phyloP scores from a whole-genome alignment of 371 early-diverging fungal genomes.

The Actinomortierella wolfii region DNA sequence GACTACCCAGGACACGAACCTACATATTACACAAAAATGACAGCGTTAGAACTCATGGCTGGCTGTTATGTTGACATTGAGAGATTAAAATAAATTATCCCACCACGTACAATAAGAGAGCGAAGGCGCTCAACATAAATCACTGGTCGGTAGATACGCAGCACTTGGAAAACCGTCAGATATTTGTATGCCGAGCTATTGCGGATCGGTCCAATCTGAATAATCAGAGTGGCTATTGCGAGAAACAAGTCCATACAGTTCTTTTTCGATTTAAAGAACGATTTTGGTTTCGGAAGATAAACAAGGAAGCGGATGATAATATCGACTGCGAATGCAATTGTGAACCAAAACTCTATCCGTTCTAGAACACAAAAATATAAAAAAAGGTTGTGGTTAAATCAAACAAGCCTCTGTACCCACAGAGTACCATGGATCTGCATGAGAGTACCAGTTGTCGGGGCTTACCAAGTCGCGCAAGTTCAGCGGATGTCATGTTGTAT shows the following conservation, averaged over 20 bases:
- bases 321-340: slow-evolving; percentile 60
- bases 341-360: slow-evolving; percentile 55
- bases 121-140: slow-evolving; percentile 61
- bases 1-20: slow-evolving; percentile 63
- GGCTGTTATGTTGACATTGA: too few species aligned
- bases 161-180: slow-evolving; percentile 65
- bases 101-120: slow-evolving; percentile 52
- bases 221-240: slow-evolving; percentile 56
- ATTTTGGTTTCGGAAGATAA: slow-evolving; percentile 43
- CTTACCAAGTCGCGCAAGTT: slow-evolving; percentile 45
- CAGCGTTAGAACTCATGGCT: too few species aligned
- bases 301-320: slow-evolving; percentile 53
- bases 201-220: slow-evolving; percentile 58
- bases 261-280: slow-evolving; percentile 54
- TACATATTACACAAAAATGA: slow-evolving; percentile 15
- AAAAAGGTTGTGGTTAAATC: too few species aligned
- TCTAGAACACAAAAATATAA: slow-evolving; percentile 34
- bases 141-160: slow-evolving; percentile 64
- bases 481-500: slow-evolving; percentile 44
- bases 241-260: slow-evolving; percentile 59
- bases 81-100: too few species aligned
- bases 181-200: slow-evolving; percentile 54
- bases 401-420: too few species aligned
- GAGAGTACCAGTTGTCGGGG: not conserved
- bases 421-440: too few species aligned